These are phyloP conservation scores for Domatiomyces catenatus DNA, from an alignment of 2,329 filamentous ascomycete genomes.

Conservation along the genomic window DNA sequence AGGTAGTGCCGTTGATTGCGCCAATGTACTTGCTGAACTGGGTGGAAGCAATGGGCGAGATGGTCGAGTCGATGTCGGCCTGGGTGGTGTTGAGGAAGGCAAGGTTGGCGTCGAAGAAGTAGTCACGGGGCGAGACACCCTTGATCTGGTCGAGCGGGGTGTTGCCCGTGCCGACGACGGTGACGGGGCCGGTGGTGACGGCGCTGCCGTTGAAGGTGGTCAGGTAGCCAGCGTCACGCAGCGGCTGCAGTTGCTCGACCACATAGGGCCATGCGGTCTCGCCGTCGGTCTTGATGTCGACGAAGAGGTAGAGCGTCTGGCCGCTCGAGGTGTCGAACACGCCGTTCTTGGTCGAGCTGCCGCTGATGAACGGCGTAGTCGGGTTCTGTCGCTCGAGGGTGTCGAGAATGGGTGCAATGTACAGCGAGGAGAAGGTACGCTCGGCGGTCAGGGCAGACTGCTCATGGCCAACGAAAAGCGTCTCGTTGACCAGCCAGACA, in stretches of 20 bases:
- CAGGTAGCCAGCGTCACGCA: conserved; percentile 38
- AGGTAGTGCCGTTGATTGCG: conserved; percentile 27
- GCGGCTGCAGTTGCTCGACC: conserved; percentile 40
- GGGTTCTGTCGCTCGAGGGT: conserved; percentile 43
- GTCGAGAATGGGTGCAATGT: conserved; percentile 37
- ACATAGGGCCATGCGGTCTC: conserved; percentile 41
- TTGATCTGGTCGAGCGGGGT: conserved; percentile 24
- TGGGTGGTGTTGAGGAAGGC: conserved; percentile 31
- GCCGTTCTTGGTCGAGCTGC: conserved; percentile 39
- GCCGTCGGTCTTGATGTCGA: conserved; percentile 48
- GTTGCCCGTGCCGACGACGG: conserved; percentile 48
- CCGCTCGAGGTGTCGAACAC: conserved; percentile 41
- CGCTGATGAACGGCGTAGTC: conserved; percentile 32
- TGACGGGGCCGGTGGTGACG: conserved; percentile 37
- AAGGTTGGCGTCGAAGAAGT: conserved; percentile 47
- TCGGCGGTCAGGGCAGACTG: conserved; percentile 22
- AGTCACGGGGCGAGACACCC: conserved; percentile 30
- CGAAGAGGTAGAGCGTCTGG: conserved; percentile 50
- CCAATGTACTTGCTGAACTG: conserved; percentile 33
- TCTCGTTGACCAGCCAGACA: conserved; percentile 29
- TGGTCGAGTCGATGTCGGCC: conserved; percentile 31
- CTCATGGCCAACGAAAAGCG: conserved; percentile 29
- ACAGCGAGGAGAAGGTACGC: conserved; percentile 28
- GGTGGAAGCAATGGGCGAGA: conserved; percentile 41
- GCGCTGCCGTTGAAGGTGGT: conserved; percentile 36